Conservation (phyloP, 2,329 filamentous ascomycete species). For the Ascomycota sp. region DNA sequence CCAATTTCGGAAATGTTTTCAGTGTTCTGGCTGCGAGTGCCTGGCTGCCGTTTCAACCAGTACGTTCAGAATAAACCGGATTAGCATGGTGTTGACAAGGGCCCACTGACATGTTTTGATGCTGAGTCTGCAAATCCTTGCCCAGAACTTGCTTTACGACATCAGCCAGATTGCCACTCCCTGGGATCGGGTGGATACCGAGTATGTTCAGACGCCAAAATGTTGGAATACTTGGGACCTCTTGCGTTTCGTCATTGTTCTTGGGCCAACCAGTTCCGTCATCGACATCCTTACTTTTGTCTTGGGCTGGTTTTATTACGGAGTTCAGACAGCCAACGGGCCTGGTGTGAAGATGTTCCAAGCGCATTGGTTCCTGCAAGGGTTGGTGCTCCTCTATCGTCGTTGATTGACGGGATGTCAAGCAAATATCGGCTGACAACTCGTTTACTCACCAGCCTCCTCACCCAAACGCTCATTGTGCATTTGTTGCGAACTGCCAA, state of each 20-base stretch:
- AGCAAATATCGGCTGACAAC: too few species aligned
- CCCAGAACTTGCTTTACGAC: slow-evolving; percentile 11
- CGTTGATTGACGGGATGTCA: not conserved
- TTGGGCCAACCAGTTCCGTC: slow-evolving; percentile 10
- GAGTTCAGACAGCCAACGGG: slow-evolving; percentile 4
- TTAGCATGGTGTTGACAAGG: too few species aligned
- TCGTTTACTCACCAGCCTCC: too few species aligned
- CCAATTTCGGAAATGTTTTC: slow-evolving; percentile 12
- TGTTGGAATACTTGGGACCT: slow-evolving; percentile 9
- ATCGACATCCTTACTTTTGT: slow-evolving; percentile 8
- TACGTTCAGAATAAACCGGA: too few species aligned
- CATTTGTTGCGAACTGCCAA: slow-evolving; percentile 9
- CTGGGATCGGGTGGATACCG: slow-evolving; percentile 9
- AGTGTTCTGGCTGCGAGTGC: slow-evolving; percentile 9
- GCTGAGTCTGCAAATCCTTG: slow-evolving; percentile 8
- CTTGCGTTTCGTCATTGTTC: slow-evolving; percentile 9
- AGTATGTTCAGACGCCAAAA: slow-evolving; percentile 8
- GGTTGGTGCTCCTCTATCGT: slow-evolving; percentile 1
- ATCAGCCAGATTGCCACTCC: slow-evolving; percentile 11
- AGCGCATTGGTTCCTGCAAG: slow-evolving; percentile 10
- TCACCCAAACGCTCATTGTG: slow-evolving; percentile 11
- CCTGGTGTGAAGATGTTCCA: slow-evolving; percentile 5
- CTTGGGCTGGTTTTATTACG: slow-evolving; percentile 8
- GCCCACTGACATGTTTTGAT: slow-evolving; percentile 3
- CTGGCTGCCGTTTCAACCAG: slow-evolving; percentile 9